A percentile compares a stretch with the other conserved stretches of the same genome.
phyloP scores from a whole-genome alignment of 495 filamentous ascomycete species.

The Parathielavia hyrcaniae region DNA sequence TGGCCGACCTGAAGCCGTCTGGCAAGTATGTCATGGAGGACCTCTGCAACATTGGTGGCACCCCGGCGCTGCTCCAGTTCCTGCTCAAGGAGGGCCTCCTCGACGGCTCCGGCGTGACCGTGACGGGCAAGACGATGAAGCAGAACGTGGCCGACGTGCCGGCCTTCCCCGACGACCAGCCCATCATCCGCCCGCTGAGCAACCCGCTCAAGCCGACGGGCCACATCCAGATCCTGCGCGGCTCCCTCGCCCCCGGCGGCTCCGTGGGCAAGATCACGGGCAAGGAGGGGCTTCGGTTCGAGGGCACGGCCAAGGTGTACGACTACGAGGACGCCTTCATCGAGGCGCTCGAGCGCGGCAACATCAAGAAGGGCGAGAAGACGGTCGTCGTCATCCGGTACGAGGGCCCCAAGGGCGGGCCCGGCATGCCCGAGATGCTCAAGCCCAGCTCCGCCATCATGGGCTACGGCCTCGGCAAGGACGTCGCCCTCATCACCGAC shows the following conservation, averaged over 20 bases:
- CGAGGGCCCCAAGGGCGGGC: slow-evolving; percentile 76
- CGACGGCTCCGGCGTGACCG: slow-evolving; percentile 81
- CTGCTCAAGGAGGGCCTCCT: slow-evolving; percentile 85
- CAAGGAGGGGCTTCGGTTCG: slow-evolving; percentile 88
- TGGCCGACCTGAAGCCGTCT: slow-evolving; percentile 94
- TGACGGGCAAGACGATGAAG: slow-evolving; percentile 88
- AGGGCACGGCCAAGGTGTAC: slow-evolving; percentile 80
- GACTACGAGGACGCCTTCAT: slow-evolving; percentile 80
- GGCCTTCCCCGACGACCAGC: slow-evolving; percentile 75
- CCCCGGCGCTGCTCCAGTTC: slow-evolving; percentile 83
- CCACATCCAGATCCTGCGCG: slow-evolving; percentile 94
- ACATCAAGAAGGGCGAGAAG: slow-evolving; percentile 95
- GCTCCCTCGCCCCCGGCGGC: slow-evolving; percentile 82
- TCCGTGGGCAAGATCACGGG: slow-evolving; percentile 97
- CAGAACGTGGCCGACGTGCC: slow-evolving; percentile 77
- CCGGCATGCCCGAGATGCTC: slow-evolving; percentile 84
- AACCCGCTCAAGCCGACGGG: slow-evolving; percentile 92
- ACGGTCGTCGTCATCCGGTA: slow-evolving; percentile 97
- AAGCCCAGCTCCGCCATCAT: slow-evolving; percentile 79
- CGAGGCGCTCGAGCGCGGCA: slow-evolving; percentile 65
- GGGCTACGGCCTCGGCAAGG: slow-evolving; percentile 76
- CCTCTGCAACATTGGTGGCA: slow-evolving; percentile 83
- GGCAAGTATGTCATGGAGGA: slow-evolving; percentile 97
- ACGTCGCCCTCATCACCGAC: slow-evolving; percentile 75
- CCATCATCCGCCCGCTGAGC: slow-evolving; percentile 84